Percentiles rank a stretch among this genome's conserved stretches.
phyloP scores from a whole-genome alignment of 1,284 basidiomycete genomes.

The Heterobasidion irregulare region DNA sequence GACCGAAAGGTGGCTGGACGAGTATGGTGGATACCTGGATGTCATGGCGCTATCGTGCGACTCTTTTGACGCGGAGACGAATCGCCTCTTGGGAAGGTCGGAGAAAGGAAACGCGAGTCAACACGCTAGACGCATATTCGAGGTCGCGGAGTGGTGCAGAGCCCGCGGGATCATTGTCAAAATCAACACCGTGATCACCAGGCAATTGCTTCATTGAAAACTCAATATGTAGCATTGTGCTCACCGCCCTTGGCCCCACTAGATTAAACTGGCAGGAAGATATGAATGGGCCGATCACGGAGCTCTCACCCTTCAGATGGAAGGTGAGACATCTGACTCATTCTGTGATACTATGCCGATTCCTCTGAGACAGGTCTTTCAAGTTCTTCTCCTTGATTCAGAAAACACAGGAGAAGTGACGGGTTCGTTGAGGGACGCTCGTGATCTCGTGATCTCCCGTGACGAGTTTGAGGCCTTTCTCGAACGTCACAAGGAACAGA shows the following conservation, averaged over 20 bases:
- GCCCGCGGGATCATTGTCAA: conserved; percentile 28
- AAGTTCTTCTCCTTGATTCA: conserved; percentile 27
- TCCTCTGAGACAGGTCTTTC: conserved; percentile 16
- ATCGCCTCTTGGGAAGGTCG: conserved; percentile 25
- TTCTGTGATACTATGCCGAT: background rate
- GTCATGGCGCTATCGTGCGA: conserved; percentile 32
- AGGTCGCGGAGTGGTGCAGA: conserved; percentile 27
- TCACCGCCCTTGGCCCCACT: background rate
- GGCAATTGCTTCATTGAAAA: conserved; percentile 3
- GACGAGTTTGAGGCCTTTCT: conserved; percentile 30
- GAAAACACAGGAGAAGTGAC: conserved; percentile 22
- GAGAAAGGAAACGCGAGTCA: conserved; percentile 17
- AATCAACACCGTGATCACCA: conserved; percentile 30
- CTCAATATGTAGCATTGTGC: background rate
- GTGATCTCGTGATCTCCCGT: conserved; percentile 23
- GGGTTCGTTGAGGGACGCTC: conserved; percentile 24
- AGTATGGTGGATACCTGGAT: conserved; percentile 29
- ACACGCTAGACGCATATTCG: conserved; percentile 24
- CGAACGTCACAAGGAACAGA: conserved; percentile 18
- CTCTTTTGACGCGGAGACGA: conserved; percentile 30
- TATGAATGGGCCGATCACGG: conserved; percentile 21
- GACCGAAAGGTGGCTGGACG: conserved; percentile 31
- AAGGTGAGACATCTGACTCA: conserved; percentile 16
- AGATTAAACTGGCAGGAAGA: conserved; percentile 29
- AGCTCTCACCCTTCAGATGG: conserved; percentile 23